Percentiles rank a stretch among this genome's conserved stretches.
Evolutionary conservation across 768 basidiomycete genomes (phyloP).

Genomic region (Lactifluus pinguis): DNA sequence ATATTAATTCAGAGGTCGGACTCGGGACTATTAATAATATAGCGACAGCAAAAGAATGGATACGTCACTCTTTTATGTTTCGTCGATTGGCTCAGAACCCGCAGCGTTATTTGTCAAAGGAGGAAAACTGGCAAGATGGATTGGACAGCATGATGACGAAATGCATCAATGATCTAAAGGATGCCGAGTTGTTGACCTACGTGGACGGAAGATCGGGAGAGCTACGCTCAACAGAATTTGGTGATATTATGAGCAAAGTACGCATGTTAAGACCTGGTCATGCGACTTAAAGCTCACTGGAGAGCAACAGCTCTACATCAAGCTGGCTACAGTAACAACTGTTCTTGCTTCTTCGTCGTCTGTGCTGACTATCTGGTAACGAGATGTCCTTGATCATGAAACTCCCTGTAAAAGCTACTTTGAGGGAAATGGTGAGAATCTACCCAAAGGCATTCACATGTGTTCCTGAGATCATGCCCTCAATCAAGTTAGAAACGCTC

Average conservation of each 20-base stretch:
- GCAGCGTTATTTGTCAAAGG: slow-evolving; percentile 52
- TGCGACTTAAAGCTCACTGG: background rate
- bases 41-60: slow-evolving; percentile 70
- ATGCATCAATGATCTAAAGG: slow-evolving; percentile 50
- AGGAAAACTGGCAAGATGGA: slow-evolving; percentile 59
- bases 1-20: slow-evolving; percentile 90
- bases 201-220: slow-evolving; percentile 30
- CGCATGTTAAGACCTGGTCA: background rate
- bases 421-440: slow-evolving; percentile 57
- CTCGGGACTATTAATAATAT: slow-evolving; percentile 72
- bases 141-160: slow-evolving; percentile 67
- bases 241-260: slow-evolving; percentile 85
- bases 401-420: slow-evolving; percentile 42
- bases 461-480: background rate
- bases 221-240: slow-evolving; percentile 61
- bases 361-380: background rate
- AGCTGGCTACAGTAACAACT: background rate
- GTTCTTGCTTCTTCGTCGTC: background rate
- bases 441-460: background rate
- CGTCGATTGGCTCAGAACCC: slow-evolving; percentile 84
- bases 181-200: slow-evolving; percentile 51
- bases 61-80: slow-evolving; percentile 77
- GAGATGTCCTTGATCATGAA: slow-evolving; percentile 64
- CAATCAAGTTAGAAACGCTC: slow-evolving; percentile 18
- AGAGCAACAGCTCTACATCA: slow-evolving; percentile 36